Conservation (phyloP, 2,329 filamentous ascomycete species). For the Colletotrichum agaves region DNA sequence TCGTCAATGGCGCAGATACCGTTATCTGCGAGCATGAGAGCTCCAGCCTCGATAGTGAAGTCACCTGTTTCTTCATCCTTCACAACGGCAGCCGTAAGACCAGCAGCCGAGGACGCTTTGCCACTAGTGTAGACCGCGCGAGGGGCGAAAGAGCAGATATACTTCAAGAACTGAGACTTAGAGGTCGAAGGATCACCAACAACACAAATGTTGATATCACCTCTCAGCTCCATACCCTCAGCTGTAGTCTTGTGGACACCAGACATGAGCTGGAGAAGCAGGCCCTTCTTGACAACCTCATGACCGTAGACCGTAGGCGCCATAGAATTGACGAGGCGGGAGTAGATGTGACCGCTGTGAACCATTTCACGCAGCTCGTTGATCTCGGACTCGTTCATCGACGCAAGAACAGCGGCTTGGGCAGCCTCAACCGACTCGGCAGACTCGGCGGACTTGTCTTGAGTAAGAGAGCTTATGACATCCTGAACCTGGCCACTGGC, state of each 20-base stretch:
- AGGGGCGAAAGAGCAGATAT: conserved; percentile 96
- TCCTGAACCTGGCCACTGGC: conserved; percentile 82
- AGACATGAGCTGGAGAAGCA: conserved; percentile 94
- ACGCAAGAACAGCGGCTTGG: conserved; percentile 87
- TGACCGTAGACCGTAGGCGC: conserved; percentile 98
- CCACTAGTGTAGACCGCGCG: conserved; percentile 97
- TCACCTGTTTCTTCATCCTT: conserved; percentile 99
- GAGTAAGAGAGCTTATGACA: conserved; percentile 85
- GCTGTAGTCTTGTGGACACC: conserved; percentile 92
- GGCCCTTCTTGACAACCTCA: conserved; percentile 96
- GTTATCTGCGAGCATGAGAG: conserved; percentile 96
- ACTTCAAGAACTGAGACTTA: conserved; percentile 98
- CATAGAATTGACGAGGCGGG: conserved; percentile 89
- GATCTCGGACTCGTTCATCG: conserved; percentile 87
- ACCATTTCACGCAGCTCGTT: conserved; percentile 93
- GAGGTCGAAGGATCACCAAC: conserved; percentile 97
- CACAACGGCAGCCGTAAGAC: conserved; percentile 95
- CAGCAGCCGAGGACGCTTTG: conserved; percentile 95
- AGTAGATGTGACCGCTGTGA: conserved; percentile 94
- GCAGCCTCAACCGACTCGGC: conserved; percentile 82
- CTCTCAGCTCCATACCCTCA: conserved; percentile 94
- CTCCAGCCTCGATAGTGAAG: conserved; percentile 98
- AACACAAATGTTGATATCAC: conserved; percentile 98
- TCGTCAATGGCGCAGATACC: conserved; percentile 99
- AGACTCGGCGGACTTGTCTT: conserved; percentile 45